These are phyloP conservation scores for Candolleomyces eurysporus DNA, from an alignment of 768 basidiomycete genomes.

Conservation along the genomic window DNA sequence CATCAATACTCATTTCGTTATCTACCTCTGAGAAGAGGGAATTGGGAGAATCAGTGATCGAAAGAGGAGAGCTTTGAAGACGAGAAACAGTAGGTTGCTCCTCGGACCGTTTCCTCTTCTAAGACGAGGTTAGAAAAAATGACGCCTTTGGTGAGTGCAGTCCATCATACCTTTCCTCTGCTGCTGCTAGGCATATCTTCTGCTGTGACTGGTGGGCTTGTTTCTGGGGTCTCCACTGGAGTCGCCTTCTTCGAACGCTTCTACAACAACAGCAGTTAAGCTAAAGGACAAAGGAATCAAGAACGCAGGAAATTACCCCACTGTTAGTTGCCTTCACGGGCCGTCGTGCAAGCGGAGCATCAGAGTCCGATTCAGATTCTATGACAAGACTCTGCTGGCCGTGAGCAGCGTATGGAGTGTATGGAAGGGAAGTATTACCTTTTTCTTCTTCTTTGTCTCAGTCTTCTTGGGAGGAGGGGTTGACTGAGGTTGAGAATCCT, in stretches of 20 bases:
- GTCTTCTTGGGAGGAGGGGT: neutral
- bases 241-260: neutral
- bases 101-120: neutral
- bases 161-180: neutral
- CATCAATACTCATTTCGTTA: neutral
- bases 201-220: neutral
- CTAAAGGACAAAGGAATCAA: too few species aligned
- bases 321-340: neutral
- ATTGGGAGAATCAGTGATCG: neutral
- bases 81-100: neutral
- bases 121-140: neutral
- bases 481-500: neutral
- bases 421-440: neutral
- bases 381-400: neutral
- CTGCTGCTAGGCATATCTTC: neutral
- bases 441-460: constrained; percentile 1
- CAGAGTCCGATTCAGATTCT: constrained; percentile 4
- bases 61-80: neutral
- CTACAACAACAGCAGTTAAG: neutral
- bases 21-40: neutral
- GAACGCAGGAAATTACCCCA: too few species aligned
- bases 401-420: too few species aligned
- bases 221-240: neutral
- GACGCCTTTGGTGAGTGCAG: too few species aligned
- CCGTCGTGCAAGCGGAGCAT: constrained; percentile 2